phyloP scores from a whole-genome alignment of 495 filamentous ascomycete genomes.

The Corynascus novoguineensis region DNA sequence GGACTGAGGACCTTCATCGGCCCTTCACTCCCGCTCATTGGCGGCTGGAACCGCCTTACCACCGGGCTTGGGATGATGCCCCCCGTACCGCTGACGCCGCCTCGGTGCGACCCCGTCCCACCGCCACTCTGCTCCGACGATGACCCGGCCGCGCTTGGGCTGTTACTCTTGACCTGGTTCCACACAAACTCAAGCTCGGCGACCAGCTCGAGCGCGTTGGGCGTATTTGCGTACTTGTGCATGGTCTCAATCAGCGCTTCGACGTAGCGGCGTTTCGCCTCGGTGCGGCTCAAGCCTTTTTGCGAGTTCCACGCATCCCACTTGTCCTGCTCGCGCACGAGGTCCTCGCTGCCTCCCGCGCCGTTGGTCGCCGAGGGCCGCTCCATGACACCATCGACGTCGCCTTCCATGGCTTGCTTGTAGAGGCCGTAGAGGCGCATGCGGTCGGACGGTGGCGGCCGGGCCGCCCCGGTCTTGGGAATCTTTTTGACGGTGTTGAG shows the following conservation, averaged over 20 bases:
- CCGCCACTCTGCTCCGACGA: conserved; percentile 39
- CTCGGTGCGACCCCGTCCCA: conserved; percentile 5
- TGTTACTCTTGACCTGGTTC: conserved; percentile 91
- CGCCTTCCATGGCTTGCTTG: conserved; percentile 98
- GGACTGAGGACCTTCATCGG: conserved; percentile 69
- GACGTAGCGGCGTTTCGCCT: conserved; percentile 93
- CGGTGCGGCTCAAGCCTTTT: conserved; percentile 71
- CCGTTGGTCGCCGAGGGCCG: conserved; percentile 52
- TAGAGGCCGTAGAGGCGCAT: conserved; percentile 94
- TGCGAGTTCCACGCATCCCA: conserved; percentile 93
- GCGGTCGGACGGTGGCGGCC: conserved; percentile 78
- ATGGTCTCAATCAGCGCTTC: conserved; percentile 91
- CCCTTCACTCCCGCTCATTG: conserved; percentile 44
- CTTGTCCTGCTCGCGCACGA: conserved; percentile 55
- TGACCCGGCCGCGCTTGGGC: conserved; percentile 52
- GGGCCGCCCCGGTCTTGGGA: conserved; percentile 80
- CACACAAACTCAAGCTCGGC: conserved; percentile 97
- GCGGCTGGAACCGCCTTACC: conserved; percentile 38
- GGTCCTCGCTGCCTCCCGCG: conserved; percentile 33
- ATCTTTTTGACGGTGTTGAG: conserved; percentile 98
- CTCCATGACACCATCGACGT: conserved; percentile 89
- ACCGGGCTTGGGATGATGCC: conserved; percentile 22
- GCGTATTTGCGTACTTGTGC: conserved; percentile 83
- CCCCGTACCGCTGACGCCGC: not conserved
- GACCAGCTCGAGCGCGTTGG: conserved; percentile 81